Conservation (phyloP, 2,329 filamentous ascomycete genomes). For the Chaetomium strumarium region DNA sequence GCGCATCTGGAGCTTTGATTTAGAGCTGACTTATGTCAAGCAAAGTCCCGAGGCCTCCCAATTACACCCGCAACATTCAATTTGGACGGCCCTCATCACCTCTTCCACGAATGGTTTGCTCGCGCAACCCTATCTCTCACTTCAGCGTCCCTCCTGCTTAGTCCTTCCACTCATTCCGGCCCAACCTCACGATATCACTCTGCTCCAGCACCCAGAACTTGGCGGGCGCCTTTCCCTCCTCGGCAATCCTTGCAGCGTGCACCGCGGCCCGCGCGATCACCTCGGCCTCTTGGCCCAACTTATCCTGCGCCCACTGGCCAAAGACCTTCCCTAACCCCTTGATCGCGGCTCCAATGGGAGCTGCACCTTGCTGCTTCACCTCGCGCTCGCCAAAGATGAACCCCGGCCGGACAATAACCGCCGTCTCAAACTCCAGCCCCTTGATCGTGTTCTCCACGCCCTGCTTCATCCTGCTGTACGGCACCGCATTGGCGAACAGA, state of each 20-base stretch:
- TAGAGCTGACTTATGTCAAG: too few species aligned
- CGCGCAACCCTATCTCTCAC: neutral
- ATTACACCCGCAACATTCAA: too few species aligned
- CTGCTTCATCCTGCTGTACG: constrained; percentile 68
- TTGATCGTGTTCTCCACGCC: constrained; percentile 77
- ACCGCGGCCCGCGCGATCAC: constrained; percentile 66
- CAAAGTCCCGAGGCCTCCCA: too few species aligned
- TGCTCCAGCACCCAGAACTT: constrained; percentile 57
- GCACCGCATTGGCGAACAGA: constrained; percentile 37
- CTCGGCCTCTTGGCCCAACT: constrained; percentile 66
- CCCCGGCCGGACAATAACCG: constrained; percentile 68
- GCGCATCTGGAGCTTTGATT: too few species aligned
- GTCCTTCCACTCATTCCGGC: constrained; percentile 51
- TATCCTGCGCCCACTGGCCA: constrained; percentile 51
- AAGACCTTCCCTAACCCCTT: constrained; percentile 49
- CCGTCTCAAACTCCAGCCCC: constrained; percentile 67
- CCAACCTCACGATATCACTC: constrained; percentile 60
- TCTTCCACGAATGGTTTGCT: too few species aligned
- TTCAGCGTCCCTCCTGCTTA: neutral
- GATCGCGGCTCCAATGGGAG: constrained; percentile 49
- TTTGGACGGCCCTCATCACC: too few species aligned
- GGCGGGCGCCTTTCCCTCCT: constrained; percentile 52
- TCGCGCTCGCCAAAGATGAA: constrained; percentile 67
- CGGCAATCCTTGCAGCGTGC: constrained; percentile 51
- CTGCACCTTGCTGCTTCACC: constrained; percentile 54